Conservation (phyloP, 345 rosid species). For the Eutrema heterophyllum region DNA sequence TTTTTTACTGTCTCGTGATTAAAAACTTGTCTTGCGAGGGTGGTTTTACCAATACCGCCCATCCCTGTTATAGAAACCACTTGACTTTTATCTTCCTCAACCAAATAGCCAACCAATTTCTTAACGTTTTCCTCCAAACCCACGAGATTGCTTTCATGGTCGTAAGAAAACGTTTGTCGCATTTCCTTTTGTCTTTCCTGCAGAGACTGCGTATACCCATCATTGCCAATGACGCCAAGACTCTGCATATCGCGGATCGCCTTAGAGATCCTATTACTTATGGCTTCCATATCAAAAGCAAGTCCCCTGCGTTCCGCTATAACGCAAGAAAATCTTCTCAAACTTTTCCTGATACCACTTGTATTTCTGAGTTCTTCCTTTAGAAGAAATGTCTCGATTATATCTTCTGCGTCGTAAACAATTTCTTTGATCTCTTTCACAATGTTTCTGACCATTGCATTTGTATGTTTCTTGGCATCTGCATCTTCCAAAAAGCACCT, state of each 20-base stretch:
- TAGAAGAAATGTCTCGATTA: constrained; percentile 15
- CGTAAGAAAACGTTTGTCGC: constrained; percentile 23
- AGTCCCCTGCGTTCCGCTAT: not conserved
- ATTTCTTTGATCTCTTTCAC: constrained; percentile 25
- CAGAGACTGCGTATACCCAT: not conserved
- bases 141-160: constrained; percentile 26
- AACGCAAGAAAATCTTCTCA: not conserved
- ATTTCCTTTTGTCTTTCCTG: not conserved
- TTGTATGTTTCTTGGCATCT: constrained; percentile 29
- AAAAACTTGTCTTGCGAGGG: too few species aligned
- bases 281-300: not conserved
- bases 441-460: constrained; percentile 26
- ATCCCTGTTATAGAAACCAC: constrained; percentile 40
- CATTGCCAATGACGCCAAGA: not conserved
- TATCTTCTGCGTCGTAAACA: not conserved
- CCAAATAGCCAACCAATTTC: constrained; percentile 16
- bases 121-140: constrained; percentile 32
- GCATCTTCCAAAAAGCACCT: constrained; percentile 37
- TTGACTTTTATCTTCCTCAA: not conserved
- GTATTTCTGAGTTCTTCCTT: not conserved
- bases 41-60: not conserved
- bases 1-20: too few species aligned
- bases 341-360: not conserved
- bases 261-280: constrained; percentile 23
- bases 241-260: constrained; percentile 23